Base-by-base conservation (phyloP, 1,284 basidiomycete species). In the Cryptococcus amylolentus region DNA sequence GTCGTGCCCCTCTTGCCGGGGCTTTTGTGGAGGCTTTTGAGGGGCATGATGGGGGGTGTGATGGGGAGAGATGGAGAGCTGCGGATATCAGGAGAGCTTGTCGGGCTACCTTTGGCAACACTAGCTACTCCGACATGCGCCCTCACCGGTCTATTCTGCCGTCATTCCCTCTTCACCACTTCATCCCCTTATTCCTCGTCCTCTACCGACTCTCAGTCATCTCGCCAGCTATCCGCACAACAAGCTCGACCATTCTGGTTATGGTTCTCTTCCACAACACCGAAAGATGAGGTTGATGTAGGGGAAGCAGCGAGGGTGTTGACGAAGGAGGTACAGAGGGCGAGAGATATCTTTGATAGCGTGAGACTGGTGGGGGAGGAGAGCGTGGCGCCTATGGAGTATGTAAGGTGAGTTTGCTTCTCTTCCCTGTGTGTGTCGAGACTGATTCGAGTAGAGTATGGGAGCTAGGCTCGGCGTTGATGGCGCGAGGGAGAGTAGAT, bases 271-370 rank as follows among this genome's bases (percentile, higher is more conserved):
- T 39, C 37, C 1, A 10, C 31, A 35, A 8, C n/a, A 16, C 12
- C 13, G n/a, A 42, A 42, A 42, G 46, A 48, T 23, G 26, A 39
- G 18, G 54, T 61, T 2, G 57, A 73, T 54, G 64, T 73, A 13
- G 71, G 62, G 1, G 56, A 57, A 9, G 67, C 73, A 4, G 69
- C 70, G 0, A 58, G 67, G 44, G 67, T 57, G 4, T 56, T 76
- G 31, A 62, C 67, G 10, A 58, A 63, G 38, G 70, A 73, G 51
- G 71, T 62, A 3, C 57, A 67, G 23, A 59, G 66, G 14, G 71
- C 71, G 0, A 68, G 65, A 45, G 69, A 71, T 52, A 73, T 76
- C 41, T 76, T 74, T 39, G 68, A 73, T 35, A 71, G 69, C 52
- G 58, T 76, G n/a, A 62, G 58, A 45, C 57, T 56, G 38, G 57